Evolutionary conservation across 2,329 filamentous ascomycete genomes (phyloP).

Genomic region (Diaporthe nobilis): DNA sequence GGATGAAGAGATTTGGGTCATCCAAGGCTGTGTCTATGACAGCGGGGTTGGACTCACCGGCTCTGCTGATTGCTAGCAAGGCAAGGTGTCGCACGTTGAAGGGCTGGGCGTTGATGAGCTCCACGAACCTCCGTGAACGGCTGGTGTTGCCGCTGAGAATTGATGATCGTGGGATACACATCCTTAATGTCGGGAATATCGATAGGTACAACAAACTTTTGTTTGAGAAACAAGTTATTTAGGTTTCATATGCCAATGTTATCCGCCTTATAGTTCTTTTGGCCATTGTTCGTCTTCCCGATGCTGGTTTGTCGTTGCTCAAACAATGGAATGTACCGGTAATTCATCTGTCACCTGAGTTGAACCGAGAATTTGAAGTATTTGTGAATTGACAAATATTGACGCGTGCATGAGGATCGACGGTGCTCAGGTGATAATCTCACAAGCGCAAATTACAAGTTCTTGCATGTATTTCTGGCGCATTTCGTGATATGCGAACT

Average conservation of each 20-base stretch:
- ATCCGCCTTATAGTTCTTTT: not conserved
- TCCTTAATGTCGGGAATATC: not conserved
- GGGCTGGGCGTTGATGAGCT: not conserved
- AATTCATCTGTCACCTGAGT: not conserved
- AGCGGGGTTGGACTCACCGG: not conserved
- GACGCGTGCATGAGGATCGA: not conserved
- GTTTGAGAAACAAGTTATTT: not conserved
- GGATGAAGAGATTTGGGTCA: not conserved
- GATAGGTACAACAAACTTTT: not conserved
- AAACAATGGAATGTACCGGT: not conserved
- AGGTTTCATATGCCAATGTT: not conserved
- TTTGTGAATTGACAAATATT: not conserved
- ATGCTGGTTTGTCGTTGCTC: not conserved
- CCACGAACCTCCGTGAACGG: not conserved
- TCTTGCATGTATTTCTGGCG: not conserved
- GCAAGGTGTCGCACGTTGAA: not conserved
- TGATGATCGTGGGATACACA: not conserved
- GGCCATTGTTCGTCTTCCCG: not conserved
- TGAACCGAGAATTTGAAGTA: not conserved
- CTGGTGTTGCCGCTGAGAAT: not conserved
- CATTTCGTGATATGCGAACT: not conserved
- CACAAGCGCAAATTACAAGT: not conserved
- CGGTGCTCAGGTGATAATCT: not conserved
- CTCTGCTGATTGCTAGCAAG: not conserved
- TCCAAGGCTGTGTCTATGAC: not conserved